Conservation (phyloP, 2,329 filamentous ascomycete species). For the Sarocladium strictum region DNA sequence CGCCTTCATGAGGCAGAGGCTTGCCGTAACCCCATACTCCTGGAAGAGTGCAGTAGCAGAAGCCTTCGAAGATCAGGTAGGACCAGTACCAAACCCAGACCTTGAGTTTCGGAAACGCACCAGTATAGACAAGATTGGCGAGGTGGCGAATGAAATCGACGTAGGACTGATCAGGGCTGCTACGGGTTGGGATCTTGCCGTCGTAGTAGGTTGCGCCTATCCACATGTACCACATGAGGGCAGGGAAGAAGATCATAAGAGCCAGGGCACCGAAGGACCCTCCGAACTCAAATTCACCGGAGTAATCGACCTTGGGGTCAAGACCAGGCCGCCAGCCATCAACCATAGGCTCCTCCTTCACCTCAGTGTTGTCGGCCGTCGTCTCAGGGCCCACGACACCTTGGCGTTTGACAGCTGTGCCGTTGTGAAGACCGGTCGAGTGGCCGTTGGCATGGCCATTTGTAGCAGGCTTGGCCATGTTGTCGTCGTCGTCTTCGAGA, state of each 20-base stretch:
- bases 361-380: constrained; percentile 8
- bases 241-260: constrained; percentile 92
- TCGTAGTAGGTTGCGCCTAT: constrained; percentile 89
- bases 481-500: constrained; percentile 31
- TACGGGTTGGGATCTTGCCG: constrained; percentile 68
- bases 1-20: constrained; percentile 72
- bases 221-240: constrained; percentile 99
- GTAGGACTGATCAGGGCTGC: constrained; percentile 57
- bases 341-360: constrained; percentile 16
- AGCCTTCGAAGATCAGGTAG: constrained; percentile 80
- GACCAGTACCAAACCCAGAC: constrained; percentile 95
- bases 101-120: constrained; percentile 74
- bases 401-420: constrained; percentile 11
- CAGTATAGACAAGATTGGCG: constrained; percentile 67
- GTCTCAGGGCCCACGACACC: constrained; percentile 17
- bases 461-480: constrained; percentile 17
- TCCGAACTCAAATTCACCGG: constrained; percentile 74
- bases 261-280: constrained; percentile 71
- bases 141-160: constrained; percentile 68
- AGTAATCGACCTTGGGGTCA: constrained; percentile 58
- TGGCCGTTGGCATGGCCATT: constrained; percentile 23
- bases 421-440: constrained; percentile 12
- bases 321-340: constrained; percentile 56
- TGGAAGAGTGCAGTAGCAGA: constrained; percentile 78
- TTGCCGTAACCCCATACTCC: constrained; percentile 87